Evolutionary conservation across 495 filamentous ascomycete species (phyloP), one percentile per base, ranked within the genome.

Genomic region (Chaetomium fimeti): DNA sequence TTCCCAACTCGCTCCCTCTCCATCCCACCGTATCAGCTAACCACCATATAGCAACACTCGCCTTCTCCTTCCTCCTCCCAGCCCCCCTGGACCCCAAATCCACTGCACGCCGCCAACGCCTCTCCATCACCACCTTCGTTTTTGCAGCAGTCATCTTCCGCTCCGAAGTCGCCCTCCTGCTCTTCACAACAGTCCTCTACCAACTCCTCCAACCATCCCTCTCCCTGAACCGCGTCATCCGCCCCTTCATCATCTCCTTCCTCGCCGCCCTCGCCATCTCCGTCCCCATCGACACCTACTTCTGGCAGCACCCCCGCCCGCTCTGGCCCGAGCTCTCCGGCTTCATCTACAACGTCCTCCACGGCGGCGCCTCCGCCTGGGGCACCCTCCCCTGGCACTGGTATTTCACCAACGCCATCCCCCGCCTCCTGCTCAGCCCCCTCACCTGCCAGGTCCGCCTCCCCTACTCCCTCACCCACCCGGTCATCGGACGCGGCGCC

Each of bases 301-400:
- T 98, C 79, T 99, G 93, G 95, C 91, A 92, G 64, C 82, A 76
- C 38, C 86, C 88, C 1, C 72, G 76, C 38, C 86, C 88, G 0
- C 72, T 96, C 18, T 99, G 95, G 95, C 92, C 94, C 1, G 94
- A 99, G 71, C 83, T 95, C 48, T 84, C 84, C 60, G 91, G 86
- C 6, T 98, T 99, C 82, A 87, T 88, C 69, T 99, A 88, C 83
- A 99, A 99, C 76, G 89, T 92, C 28, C 73, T 98, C 42, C 82
- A 90, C 65, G 87, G 88, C 58, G 83, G 84, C 61, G 86, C 91
- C 0, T 86, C 87, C 15, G 88, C 88, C 61, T 98, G 94, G 94
- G 95, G 95, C 27, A 89, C 88, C 9, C 87, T 88, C 11, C 89
- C 91, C 6, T 93, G 86, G 85, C 81, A 88, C 62, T 93, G 86